Conservation (phyloP, 2,329 filamentous ascomycete species). For the Botryotinia globosa region DNA sequence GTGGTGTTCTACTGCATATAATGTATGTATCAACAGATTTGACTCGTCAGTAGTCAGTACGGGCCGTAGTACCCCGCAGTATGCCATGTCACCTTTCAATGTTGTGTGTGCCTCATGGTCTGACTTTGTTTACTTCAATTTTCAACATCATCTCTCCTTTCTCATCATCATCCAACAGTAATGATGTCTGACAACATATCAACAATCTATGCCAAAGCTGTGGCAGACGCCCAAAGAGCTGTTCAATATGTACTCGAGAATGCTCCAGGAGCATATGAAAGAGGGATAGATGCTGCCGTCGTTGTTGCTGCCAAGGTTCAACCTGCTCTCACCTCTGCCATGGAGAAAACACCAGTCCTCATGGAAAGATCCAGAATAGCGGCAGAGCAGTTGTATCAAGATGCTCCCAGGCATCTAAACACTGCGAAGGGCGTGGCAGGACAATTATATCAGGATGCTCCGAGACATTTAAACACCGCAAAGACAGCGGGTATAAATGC, state of each 20-base stretch:
- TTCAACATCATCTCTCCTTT: background rate
- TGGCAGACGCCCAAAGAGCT: conserved; percentile 13
- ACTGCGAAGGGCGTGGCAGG: background rate
- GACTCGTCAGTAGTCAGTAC: background rate
- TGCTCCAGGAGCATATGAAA: conserved; percentile 15
- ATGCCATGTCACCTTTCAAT: background rate
- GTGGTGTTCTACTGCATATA: background rate
- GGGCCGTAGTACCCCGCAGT: background rate
- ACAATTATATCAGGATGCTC: conserved; percentile 6
- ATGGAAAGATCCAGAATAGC: background rate
- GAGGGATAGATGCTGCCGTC: conserved; percentile 3
- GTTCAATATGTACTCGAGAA: background rate
- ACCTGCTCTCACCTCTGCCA: conserved; percentile 6
- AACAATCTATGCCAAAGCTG: background rate
- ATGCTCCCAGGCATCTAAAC: conserved; percentile 1
- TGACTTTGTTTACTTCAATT: background rate
- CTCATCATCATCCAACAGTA: background rate
- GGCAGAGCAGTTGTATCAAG: conserved; percentile 1
- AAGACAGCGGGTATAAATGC: background rate
- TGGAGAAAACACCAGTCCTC: background rate
- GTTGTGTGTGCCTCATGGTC: background rate
- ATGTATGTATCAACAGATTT: background rate
- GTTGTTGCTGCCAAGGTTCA: background rate
- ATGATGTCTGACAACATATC: conserved; percentile 9
- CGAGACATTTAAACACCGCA: background rate